Conservation (phyloP, 352 stramenopile species). For the Pythium sp. region DNA sequence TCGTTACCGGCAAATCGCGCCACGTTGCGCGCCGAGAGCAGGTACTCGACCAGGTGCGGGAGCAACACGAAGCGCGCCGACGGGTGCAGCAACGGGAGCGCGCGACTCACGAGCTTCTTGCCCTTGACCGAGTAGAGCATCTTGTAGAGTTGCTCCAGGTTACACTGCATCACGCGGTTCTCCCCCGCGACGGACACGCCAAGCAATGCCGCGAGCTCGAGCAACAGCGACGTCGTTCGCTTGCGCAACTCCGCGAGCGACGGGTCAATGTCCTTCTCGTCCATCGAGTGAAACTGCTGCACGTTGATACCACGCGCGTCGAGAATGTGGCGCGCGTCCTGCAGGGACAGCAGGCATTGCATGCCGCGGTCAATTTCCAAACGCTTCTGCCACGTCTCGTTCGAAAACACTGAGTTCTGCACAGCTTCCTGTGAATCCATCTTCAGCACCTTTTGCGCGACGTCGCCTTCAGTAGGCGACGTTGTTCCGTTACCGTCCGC, state of each 20-base stretch:
- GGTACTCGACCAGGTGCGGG: constrained; percentile 57
- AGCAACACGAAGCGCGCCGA: constrained; percentile 78
- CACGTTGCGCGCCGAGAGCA: constrained; percentile 50
- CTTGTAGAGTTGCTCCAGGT: constrained; percentile 48
- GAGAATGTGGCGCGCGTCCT: constrained; percentile 79
- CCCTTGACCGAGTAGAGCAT: constrained; percentile 66
- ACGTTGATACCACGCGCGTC: constrained; percentile 83
- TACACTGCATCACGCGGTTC: constrained; percentile 36
- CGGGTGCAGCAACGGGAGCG: constrained; percentile 72
- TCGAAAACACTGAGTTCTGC: constrained; percentile 66
- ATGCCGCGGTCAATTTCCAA: constrained; percentile 72
- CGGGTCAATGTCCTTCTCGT: constrained; percentile 64
- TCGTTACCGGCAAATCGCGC: constrained; percentile 23
- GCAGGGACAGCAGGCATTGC: constrained; percentile 72
- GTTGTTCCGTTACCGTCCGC: not conserved
- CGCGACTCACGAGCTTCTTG: constrained; percentile 73
- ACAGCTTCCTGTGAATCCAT: constrained; percentile 39
- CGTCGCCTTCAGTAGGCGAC: not conserved
- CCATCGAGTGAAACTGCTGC: constrained; percentile 83
- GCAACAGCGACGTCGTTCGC: constrained; percentile 62
- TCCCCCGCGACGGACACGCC: constrained; percentile 36
- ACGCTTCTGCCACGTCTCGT: constrained; percentile 70
- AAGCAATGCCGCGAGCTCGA: constrained; percentile 63
- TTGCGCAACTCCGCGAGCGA: constrained; percentile 62
- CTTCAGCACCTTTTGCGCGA: constrained; percentile 47